Percentiles rank a stretch among this genome's conserved stretches.
Conservation (phyloP, 176 grass and related monocot genomes). For the maize (Zea mays) region DNA sequence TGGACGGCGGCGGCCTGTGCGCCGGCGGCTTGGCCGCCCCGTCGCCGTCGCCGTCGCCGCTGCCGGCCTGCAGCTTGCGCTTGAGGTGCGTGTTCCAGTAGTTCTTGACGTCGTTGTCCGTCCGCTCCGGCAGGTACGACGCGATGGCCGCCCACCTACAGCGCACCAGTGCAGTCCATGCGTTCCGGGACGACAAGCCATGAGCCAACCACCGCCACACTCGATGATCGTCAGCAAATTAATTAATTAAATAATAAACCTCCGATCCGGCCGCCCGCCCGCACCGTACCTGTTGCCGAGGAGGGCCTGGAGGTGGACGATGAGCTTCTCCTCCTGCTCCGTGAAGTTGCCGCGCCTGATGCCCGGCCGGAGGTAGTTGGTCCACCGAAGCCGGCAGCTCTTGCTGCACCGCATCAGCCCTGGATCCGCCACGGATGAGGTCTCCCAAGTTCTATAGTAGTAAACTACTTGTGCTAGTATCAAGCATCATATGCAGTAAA, state of each 20-base stretch:
- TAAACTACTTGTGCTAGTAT: no score
- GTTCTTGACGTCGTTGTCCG: constrained; percentile 99
- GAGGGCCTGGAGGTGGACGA: constrained; percentile 86
- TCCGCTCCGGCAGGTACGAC: constrained; percentile 88
- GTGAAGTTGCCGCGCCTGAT: constrained; percentile 88
- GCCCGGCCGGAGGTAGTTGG: constrained; percentile 83
- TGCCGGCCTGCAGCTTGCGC: constrained; percentile 52
- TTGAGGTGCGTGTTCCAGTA: constrained; percentile 98
- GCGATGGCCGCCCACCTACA: constrained; percentile 85
- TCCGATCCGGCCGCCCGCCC: no score
- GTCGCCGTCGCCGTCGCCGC: constrained; percentile 24
- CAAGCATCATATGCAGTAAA: no score
- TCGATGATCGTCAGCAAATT: neutral
- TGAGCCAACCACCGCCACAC: no score
- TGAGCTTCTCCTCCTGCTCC: constrained; percentile 93
- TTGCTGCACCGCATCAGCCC: constrained; percentile 85
- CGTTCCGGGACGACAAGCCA: no score
- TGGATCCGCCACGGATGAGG: neutral
- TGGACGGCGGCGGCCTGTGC: constrained; percentile 37
- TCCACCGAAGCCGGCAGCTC: constrained; percentile 90
- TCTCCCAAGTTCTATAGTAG: no score
- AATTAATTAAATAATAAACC: no score
- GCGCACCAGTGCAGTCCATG: neutral
- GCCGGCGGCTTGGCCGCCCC: constrained; percentile 12
- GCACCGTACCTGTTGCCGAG: constrained; percentile 65